Evolutionary conservation across 768 basidiomycete species (phyloP).

Genomic region (Rhodocollybia butyracea): DNA sequence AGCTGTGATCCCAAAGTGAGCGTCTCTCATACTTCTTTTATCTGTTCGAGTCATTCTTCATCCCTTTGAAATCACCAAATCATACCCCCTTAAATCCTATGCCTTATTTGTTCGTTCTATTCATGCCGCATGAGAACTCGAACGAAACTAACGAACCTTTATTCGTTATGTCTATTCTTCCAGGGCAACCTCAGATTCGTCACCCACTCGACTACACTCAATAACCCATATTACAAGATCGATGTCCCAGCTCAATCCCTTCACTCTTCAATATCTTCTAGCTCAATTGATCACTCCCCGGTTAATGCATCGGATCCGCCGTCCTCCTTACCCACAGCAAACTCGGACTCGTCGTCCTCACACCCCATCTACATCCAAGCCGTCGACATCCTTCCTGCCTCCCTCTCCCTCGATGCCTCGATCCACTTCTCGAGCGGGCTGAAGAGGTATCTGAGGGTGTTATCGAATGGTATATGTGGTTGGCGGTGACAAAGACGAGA

Average conservation of each 20-base stretch:
- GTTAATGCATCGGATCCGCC: too few species aligned
- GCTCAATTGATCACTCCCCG: too few species aligned
- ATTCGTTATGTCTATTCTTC: background rate
- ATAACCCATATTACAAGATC: slow-evolving; percentile 62
- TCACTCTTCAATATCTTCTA: too few species aligned
- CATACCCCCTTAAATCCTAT: too few species aligned
- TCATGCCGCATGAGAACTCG: too few species aligned
- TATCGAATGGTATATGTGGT: slow-evolving; percentile 37
- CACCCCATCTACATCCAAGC: slow-evolving; percentile 68
- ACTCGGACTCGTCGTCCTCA: slow-evolving; percentile 33
- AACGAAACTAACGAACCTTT: too few species aligned
- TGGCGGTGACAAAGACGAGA: background rate
- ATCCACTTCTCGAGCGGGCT: slow-evolving; percentile 67
- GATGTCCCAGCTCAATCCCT: background rate
- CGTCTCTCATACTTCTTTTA: too few species aligned
- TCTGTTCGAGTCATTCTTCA: too few species aligned
- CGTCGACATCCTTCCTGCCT: slow-evolving; percentile 87
- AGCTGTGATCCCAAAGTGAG: slow-evolving; percentile 79
- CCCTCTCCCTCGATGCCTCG: slow-evolving; percentile 81
- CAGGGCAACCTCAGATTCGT: slow-evolving; percentile 88
- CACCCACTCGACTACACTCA: slow-evolving; percentile 71
- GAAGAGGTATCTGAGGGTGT: slow-evolving; percentile 67
- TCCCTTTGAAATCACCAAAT: too few species aligned
- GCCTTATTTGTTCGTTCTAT: too few species aligned
- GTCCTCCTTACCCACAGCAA: slow-evolving; percentile 20